Evolutionary conservation across 1,284 basidiomycete genomes (phyloP).

Genomic region (Cystobasidium slooffiae): DNA sequence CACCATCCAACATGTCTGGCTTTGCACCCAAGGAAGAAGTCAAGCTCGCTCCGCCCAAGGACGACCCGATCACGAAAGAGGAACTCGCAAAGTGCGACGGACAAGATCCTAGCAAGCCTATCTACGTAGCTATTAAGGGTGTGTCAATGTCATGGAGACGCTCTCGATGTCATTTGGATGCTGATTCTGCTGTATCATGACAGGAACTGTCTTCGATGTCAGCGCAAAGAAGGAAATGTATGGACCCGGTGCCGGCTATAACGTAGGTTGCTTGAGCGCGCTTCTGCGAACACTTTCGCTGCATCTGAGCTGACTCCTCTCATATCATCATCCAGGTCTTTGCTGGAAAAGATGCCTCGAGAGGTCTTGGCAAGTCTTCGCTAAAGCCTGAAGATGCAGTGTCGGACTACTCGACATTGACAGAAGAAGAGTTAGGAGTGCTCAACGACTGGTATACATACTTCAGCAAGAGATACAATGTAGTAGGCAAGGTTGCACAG

Average conservation of each 20-base stretch:
- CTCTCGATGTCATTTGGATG: background rate
- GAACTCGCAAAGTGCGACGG: slow-evolving; percentile 75
- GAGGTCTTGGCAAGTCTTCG: slow-evolving; percentile 68
- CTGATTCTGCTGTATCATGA: background rate
- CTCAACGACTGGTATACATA: slow-evolving; percentile 89
- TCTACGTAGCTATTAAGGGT: slow-evolving; percentile 90
- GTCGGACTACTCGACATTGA: slow-evolving; percentile 79
- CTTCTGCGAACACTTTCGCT: background rate
- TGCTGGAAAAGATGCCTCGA: slow-evolving; percentile 79
- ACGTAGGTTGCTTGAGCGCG: slow-evolving; percentile 45
- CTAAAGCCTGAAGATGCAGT: slow-evolving; percentile 86
- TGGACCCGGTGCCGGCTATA: slow-evolving; percentile 59
- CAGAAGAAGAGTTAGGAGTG: slow-evolving; percentile 76
- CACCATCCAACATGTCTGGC: slow-evolving; percentile 37
- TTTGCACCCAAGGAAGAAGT: slow-evolving; percentile 37
- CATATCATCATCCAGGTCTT: slow-evolving; percentile 57
- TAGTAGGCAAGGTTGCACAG: slow-evolving; percentile 68
- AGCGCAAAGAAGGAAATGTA: slow-evolving; percentile 76
- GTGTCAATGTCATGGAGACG: slow-evolving; percentile 40
- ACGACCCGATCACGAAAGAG: slow-evolving; percentile 72
- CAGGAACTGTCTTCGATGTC: slow-evolving; percentile 57
- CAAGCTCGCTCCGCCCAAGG: slow-evolving; percentile 72
- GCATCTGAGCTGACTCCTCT: background rate
- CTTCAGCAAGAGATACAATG: slow-evolving; percentile 76
- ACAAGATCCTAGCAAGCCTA: slow-evolving; percentile 66